Conservation (phyloP, 148 eudicot genomes). For the Diospyros kaki region DNA sequence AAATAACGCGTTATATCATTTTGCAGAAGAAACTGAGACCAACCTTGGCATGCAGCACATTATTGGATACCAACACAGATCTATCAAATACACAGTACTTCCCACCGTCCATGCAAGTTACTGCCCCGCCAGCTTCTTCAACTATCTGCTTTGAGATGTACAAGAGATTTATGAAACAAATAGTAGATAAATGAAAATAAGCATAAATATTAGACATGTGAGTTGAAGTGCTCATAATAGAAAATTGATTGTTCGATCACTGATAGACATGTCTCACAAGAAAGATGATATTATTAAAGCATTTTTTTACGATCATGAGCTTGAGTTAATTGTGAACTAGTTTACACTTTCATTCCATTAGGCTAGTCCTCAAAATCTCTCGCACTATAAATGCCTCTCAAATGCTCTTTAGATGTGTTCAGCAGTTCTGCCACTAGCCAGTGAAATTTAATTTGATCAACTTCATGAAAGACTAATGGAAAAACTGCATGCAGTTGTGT, state of each 20-base stretch:
- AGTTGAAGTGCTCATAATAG: neutral
- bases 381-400: neutral
- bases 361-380: neutral
- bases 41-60: constrained; percentile 73
- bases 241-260: neutral
- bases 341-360: neutral
- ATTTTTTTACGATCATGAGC: neutral
- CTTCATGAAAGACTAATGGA: neutral
- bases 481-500: neutral
- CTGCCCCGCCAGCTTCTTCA: constrained; percentile 98
- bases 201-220: too few species aligned
- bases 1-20: neutral
- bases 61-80: constrained; percentile 91
- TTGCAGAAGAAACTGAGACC: constrained; percentile 12
- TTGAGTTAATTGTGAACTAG: neutral
- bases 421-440: neutral
- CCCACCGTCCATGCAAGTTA: constrained; percentile 88
- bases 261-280: neutral
- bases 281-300: neutral
- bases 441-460: neutral
- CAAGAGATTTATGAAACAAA: neutral
- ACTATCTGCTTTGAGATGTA: constrained; percentile 57
- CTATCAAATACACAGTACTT: constrained; percentile 83
- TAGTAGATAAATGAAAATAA: neutral
- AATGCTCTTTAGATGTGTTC: neutral